Base-by-base conservation (phyloP, 2,329 filamentous ascomycete species). In the Aspergillus pseudoterreus region DNA sequence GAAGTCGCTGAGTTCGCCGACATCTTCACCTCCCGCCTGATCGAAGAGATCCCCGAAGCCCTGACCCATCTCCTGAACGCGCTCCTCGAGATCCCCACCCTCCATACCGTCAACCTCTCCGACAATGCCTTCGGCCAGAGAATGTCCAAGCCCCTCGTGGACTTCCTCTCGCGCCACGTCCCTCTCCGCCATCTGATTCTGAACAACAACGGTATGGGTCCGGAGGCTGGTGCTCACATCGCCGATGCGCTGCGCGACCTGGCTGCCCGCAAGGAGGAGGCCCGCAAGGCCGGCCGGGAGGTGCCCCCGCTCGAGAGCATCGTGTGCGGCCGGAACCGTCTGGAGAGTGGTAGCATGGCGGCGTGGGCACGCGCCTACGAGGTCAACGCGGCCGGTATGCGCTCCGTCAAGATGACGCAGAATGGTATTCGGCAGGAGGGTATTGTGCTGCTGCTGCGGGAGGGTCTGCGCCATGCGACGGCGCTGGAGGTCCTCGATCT, bases 121-220 rank as follows among this genome's bases (percentile, higher is more conserved):
- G 94, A 99, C 75, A 99, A 99, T 73, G 94, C 94, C 43, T 99
- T 99, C 66, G 94, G 94, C 51, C 84, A 96, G 55, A 96, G 96
- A 75, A 96, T 90, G 14, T 88, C 95, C 71, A 91, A 90, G 33
- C 94, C 92, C 9, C 83, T 99, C 45, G 89, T 96, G 61, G 88
- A 89, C 54, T 99, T 99, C 76, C 84, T 99, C 56, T 86, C 88
- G 50, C 82, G 86, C 52, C 92, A 97, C 74, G 84, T 88, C 3
- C 92, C 94, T 2, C 85, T 99, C 39, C 91, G 92, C 72, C 92
- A 96, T 72, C 83, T 99, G 24, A 90, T 95, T 73, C 84, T 99
- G 52, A 97, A 97, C 80, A 99, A 99, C 80, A 99, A 99, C 72
- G 94, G 94, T 24, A 83, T 99, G 35, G 94, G 94, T 11, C 94